Conservation (phyloP, 805 yeast species). For the Metschnikowia kofuensis region DNA sequence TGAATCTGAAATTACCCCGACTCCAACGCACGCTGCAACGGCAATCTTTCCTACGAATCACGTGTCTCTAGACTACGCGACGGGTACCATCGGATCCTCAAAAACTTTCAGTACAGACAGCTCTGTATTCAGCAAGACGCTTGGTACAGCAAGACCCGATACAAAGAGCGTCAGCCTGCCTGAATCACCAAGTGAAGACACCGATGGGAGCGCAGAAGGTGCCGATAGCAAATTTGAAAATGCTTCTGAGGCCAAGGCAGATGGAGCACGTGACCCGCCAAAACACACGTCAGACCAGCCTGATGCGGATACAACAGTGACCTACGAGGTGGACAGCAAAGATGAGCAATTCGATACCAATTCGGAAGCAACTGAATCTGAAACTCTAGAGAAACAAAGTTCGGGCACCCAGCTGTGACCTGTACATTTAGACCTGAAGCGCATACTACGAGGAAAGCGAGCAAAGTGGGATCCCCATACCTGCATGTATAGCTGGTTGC, state of each 20-base stretch:
- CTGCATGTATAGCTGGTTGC: slow-evolving; percentile 2
- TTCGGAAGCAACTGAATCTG: neutral
- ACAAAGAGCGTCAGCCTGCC: neutral
- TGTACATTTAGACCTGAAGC: too few relatives aligned
- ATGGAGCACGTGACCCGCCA: neutral
- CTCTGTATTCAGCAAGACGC: slow-evolving; percentile 9
- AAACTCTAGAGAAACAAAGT: too few relatives aligned
- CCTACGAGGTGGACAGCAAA: neutral
- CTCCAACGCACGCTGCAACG: slow-evolving; percentile 4
- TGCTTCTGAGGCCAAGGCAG: neutral
- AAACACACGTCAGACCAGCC: neutral
- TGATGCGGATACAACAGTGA: neutral
- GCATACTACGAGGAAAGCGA: too few relatives aligned
- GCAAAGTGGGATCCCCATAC: neutral
- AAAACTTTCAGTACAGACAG: slow-evolving; percentile 8
- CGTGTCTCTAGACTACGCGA: slow-evolving; percentile 8
- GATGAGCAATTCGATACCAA: neutral
- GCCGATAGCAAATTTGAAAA: neutral
- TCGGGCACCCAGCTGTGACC: too few relatives aligned
- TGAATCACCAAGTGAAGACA: neutral
- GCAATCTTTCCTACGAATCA: slow-evolving; percentile 5
- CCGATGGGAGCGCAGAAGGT: slow-evolving; percentile 1
- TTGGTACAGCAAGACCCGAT: slow-evolving; percentile 1
- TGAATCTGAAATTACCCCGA: slow-evolving; percentile 14
- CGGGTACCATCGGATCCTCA: slow-evolving; percentile 8